A percentile compares a stretch with the other conserved stretches of the same genome.
These are phyloP conservation scores for Solanum chiquidenum DNA, from an alignment of 257 asterid genomes.

Conservation along the genomic window DNA sequence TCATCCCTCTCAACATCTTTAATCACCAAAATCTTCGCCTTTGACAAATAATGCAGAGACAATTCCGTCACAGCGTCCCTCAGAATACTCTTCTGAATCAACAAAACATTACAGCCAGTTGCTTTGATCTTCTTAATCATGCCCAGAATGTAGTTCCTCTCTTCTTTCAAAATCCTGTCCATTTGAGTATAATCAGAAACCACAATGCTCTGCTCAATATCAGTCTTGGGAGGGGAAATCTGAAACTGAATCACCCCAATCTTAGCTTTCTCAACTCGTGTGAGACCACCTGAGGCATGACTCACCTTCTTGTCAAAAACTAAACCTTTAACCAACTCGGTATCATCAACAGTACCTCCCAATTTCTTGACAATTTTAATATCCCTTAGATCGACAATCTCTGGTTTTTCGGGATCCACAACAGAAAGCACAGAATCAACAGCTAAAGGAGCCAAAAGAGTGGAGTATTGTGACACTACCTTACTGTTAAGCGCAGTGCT, in stretches of 20 bases:
- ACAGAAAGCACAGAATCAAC: constrained; percentile 92
- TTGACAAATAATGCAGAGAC: constrained; percentile 85
- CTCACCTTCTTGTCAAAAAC: constrained; percentile 97
- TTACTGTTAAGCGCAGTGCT: constrained; percentile 70
- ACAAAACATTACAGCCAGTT: constrained; percentile 80
- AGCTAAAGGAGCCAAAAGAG: constrained; percentile 93
- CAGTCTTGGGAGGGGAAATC: constrained; percentile 96
- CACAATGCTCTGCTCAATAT: constrained; percentile 93
- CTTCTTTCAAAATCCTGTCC: constrained; percentile 98
- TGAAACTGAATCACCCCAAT: constrained; percentile 92
- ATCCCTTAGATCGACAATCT: constrained; percentile 83
- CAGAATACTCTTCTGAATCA: constrained; percentile 98
- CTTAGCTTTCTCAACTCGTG: constrained; percentile 86
- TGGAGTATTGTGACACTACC: constrained; percentile 95
- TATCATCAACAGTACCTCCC: constrained; percentile 96
- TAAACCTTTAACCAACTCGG: constrained; percentile 69
- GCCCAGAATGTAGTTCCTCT: constrained; percentile 82
- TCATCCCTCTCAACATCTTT: constrained; percentile 98
- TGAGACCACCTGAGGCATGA: constrained; percentile 88
- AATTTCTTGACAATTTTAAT: constrained; percentile 82
- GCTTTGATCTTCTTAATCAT: constrained; percentile 96
- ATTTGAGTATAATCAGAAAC: constrained; percentile 96
- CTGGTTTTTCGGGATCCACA: constrained; percentile 86
- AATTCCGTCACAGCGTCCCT: constrained; percentile 96
- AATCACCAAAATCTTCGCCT: constrained; percentile 88